Percentiles rank a stretch among this genome's conserved stretches.
Conservation (phyloP, 2,329 filamentous ascomycete species). For the Coniochaeta sp. region DNA sequence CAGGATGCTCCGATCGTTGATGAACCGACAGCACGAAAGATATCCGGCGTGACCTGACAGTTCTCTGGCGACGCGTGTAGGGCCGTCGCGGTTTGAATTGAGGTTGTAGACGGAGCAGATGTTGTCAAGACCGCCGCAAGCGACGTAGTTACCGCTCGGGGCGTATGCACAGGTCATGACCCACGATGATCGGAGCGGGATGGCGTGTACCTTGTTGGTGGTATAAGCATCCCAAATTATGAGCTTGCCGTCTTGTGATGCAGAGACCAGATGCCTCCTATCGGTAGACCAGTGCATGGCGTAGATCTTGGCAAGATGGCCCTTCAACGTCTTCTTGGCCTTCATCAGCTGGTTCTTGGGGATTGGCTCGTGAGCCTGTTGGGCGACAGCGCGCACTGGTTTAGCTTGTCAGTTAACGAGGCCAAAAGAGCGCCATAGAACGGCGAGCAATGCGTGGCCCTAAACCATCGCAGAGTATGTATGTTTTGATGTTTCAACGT, state of each 20-base stretch:
- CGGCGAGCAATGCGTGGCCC: background rate
- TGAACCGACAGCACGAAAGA: slow-evolving; percentile 96
- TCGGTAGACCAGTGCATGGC: slow-evolving; percentile 99
- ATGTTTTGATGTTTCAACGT: background rate
- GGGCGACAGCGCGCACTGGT: slow-evolving; percentile 83
- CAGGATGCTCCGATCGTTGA: slow-evolving; percentile 95
- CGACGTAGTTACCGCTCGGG: slow-evolving; percentile 95
- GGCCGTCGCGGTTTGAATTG: slow-evolving; percentile 89
- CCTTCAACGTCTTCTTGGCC: slow-evolving; percentile 92
- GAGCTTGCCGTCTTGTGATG: slow-evolving; percentile 97
- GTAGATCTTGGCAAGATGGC: slow-evolving; percentile 98
- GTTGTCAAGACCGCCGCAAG: slow-evolving; percentile 97
- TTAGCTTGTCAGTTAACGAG: slow-evolving; percentile 2
- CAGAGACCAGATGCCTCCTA: slow-evolving; percentile 91
- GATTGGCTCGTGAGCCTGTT: slow-evolving; percentile 85
- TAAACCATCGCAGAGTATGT: slow-evolving; percentile 3
- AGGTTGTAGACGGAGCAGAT: slow-evolving; percentile 99
- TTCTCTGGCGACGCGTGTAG: slow-evolving; percentile 90
- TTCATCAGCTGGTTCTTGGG: slow-evolving; percentile 93
- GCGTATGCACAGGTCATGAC: slow-evolving; percentile 99
- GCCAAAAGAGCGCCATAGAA: slow-evolving; percentile 7
- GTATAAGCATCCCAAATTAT: slow-evolving; percentile 99
- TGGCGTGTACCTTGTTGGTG: slow-evolving; percentile 98
- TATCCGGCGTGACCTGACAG: slow-evolving; percentile 96
- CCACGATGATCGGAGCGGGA: slow-evolving; percentile 95